Conservation (phyloP, 352 stramenopile genomes). For the Globisporangium cederbergense region DNA sequence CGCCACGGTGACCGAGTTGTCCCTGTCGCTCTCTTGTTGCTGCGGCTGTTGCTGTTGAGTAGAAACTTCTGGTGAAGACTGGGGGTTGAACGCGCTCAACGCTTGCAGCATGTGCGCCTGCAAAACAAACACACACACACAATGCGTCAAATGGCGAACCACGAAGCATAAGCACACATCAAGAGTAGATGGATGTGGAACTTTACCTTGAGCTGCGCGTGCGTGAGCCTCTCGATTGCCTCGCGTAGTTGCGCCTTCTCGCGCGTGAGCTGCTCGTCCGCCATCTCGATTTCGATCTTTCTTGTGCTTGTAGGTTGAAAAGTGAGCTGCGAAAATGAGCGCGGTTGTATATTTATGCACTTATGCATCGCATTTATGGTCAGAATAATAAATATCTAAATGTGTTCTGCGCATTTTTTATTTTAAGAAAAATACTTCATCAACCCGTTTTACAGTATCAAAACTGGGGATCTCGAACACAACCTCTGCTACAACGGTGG, state of each 20-base stretch:
- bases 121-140: background rate
- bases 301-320: background rate
- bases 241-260: conserved; percentile 35
- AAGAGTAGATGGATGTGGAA: too few species aligned
- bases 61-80: background rate
- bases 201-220: conserved; percentile 34
- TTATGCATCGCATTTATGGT: background rate
- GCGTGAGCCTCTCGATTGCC: conserved; percentile 31
- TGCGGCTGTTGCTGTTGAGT: conserved; percentile 7
- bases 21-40: conserved; percentile 23
- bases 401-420: background rate
- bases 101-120: conserved; percentile 74
- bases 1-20: conserved; percentile 38
- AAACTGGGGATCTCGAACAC: background rate
- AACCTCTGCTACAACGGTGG: background rate
- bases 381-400: conserved; percentile 5
- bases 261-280: conserved; percentile 15
- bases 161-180: background rate
- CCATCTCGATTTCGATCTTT: background rate
- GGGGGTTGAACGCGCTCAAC: conserved; percentile 40
- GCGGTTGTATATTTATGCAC: too few species aligned
- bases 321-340: background rate
- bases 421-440: background rate
- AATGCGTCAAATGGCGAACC: background rate
- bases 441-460: background rate